Evolutionary conservation across 441 rosid genomes (phyloP), one percentile per base, ranked within the genome.

Genomic region (Syzygium malaccense): DNA sequence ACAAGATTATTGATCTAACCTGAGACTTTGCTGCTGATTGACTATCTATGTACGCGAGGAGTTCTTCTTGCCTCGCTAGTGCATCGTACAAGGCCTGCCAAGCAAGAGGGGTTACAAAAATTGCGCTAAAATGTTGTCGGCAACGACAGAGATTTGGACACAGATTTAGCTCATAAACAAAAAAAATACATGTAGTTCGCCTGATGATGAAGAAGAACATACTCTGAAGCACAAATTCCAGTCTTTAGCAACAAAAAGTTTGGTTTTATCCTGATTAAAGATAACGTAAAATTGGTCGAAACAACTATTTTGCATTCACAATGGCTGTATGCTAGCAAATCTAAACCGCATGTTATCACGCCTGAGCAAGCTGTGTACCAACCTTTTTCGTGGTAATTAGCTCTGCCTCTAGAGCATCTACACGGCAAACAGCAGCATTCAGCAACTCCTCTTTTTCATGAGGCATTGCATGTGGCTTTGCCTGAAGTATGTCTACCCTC

Each of bases 61-160:
- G 54, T 51, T 89, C 90, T 60, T 89, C 90, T 37, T 89, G 88
- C 58, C 88, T 89, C 3, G 68, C 64, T 7, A 89, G 45, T 4
- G 90, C 90, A 41, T 89, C 88, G 26, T 86, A 89, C 86, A 89
- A 83, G 19, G 88, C 90, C 90, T 89, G 60, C 23, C 53, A 55
- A 55, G 54, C 30, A 87, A 78, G 86, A 78, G 55, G 51, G 64
- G 87, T 60, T 33, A 32, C 48, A 32, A 20, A 75, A 51, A 55
- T 87, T 75, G 53, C 26, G 48, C 84, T 23, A 41, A 25, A 75
- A 75, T 75, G 51, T 75, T 25, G 18, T 41, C 53, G 14, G 30
- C 84, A 75, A 75, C 45, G 53, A 75, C 18, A 45, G 9, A 45
- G 48, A 45, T 15, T 45, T 13, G 7, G 53, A 75, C 18, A 45